These are phyloP conservation scores for Hanseniaspora sp. DNA, from an alignment of 1,139 yeast species.

Conservation along the genomic window DNA sequence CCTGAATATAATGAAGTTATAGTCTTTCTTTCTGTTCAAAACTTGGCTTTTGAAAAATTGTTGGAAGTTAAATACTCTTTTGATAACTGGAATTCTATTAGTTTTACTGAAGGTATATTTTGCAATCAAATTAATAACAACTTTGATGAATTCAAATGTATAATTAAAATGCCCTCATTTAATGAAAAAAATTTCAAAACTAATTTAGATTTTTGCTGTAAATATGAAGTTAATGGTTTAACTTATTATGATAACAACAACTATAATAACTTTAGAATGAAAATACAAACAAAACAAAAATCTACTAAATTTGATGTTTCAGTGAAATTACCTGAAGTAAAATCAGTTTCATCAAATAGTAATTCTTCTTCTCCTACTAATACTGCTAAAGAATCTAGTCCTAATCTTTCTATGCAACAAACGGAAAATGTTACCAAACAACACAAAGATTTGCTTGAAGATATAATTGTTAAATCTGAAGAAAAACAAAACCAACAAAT, in stretches of 20 bases:
- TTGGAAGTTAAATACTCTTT: constrained; percentile 28
- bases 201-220: constrained; percentile 26
- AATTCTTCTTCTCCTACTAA: background rate
- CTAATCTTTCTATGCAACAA: no score
- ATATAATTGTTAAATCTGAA: background rate
- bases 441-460: background rate
- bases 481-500: background rate
- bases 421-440: no score
- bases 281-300: constrained; percentile 7
- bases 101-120: constrained; percentile 25
- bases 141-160: constrained; percentile 26
- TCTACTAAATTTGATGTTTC: background rate
- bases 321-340: background rate
- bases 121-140: constrained; percentile 22
- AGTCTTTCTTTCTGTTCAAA: constrained; percentile 25
- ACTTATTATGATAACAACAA: constrained; percentile 29
- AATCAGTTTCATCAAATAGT: background rate
- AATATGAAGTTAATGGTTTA: constrained; percentile 26
- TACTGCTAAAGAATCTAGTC: no score
- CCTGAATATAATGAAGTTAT: constrained; percentile 18
- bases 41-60: constrained; percentile 27
- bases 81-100: constrained; percentile 27
- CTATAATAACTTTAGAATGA: constrained; percentile 24
- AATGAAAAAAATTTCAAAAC: constrained; percentile 11
- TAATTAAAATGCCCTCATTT: constrained; percentile 22